These are phyloP conservation scores for Cardamine chenopodiifolia DNA, from an alignment of 345 rosid species.

Conservation along the genomic window DNA sequence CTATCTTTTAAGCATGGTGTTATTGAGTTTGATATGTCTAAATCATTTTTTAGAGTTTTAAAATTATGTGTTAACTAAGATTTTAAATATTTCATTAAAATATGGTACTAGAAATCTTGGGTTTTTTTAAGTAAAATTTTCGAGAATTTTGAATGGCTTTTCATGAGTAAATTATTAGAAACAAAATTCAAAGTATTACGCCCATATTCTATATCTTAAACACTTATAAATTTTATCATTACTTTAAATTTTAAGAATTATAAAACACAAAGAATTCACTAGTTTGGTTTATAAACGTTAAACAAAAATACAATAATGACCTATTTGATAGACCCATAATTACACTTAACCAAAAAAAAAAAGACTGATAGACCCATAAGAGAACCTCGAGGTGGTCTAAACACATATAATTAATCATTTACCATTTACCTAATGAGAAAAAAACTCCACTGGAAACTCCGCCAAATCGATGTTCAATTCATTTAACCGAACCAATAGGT, in stretches of 20 bases:
- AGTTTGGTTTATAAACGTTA: slow-evolving; percentile 8
- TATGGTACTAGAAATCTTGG: neutral
- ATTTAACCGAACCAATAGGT: neutral
- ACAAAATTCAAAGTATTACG: neutral
- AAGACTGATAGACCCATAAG: no score
- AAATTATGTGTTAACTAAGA: neutral
- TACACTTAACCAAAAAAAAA: neutral
- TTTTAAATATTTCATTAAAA: neutral
- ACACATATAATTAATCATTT: neutral
- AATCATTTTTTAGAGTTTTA: neutral
- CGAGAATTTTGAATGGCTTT: neutral
- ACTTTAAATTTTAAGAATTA: no score
- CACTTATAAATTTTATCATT: neutral
- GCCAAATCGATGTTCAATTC: neutral
- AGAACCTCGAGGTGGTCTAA: no score
- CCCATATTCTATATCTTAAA: no score
- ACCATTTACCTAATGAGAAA: no score
- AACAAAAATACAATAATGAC: neutral
- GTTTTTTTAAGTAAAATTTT: neutral
- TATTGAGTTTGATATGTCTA: neutral
- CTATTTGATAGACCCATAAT: neutral
- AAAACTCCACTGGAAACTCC: neutral
- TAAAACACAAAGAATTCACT: neutral
- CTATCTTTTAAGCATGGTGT: neutral
- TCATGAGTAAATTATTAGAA: neutral